Conservation (phyloP, 768 basidiomycete genomes). For the Cyathus striatus region DNA sequence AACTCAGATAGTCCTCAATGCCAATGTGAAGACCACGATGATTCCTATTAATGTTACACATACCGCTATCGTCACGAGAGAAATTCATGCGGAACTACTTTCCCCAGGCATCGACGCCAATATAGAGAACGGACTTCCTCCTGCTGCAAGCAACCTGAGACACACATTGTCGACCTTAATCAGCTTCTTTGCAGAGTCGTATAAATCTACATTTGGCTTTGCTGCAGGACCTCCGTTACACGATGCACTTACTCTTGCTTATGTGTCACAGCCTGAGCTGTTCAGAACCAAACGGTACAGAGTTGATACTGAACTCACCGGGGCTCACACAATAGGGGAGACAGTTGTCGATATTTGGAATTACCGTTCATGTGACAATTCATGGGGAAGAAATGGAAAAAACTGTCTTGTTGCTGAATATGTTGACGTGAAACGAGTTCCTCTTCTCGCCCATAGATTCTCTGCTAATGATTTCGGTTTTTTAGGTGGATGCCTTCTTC, state of each 20-base stretch:
- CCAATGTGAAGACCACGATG: conserved; percentile 66
- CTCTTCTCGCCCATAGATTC: background rate
- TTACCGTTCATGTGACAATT: conserved; percentile 52
- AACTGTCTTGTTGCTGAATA: conserved; percentile 71
- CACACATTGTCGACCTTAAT: conserved; percentile 73
- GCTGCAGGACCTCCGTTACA: conserved; percentile 83
- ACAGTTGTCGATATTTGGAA: conserved; percentile 79
- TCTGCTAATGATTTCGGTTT: background rate
- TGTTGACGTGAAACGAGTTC: conserved; percentile 55
- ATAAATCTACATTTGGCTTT: conserved; percentile 77
- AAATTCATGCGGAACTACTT: conserved; percentile 50
- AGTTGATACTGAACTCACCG: conserved; percentile 78
- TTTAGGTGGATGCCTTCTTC: conserved; percentile 62
- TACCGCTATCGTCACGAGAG: conserved; percentile 65
- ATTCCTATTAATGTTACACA: conserved; percentile 89
- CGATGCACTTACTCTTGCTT: conserved; percentile 79
- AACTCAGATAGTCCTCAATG: conserved; percentile 73
- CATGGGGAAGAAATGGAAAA: conserved; percentile 70
- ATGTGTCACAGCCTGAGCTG: conserved; percentile 62
- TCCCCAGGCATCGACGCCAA: conserved; percentile 5
- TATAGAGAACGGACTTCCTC: conserved; percentile 21
- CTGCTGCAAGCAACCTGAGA: conserved; percentile 44
- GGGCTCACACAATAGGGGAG: conserved; percentile 64
- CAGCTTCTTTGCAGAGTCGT: conserved; percentile 66
- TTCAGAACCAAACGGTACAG: conserved; percentile 61